These are phyloP conservation scores for Podospora australis DNA, from an alignment of 495 filamentous ascomycete species.

Conservation along the genomic window DNA sequence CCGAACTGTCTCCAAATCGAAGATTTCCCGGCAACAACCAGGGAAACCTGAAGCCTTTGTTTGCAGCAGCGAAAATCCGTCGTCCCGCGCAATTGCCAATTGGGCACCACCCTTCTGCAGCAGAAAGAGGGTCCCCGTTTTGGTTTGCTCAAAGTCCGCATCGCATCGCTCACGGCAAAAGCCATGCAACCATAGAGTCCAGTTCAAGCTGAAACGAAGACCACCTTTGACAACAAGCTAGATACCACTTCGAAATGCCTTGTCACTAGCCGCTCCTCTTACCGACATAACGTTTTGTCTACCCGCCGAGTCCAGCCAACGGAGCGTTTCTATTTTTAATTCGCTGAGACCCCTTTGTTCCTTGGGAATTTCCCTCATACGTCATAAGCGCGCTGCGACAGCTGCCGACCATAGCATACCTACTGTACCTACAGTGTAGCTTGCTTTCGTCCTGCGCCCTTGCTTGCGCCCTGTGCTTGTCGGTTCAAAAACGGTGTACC, in stretches of 20 bases:
- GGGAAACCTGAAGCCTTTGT: constrained; percentile 6
- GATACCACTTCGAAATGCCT: constrained; percentile 4
- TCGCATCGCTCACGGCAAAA: neutral
- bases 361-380: constrained; percentile 19
- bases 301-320: neutral
- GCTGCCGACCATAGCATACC: no score
- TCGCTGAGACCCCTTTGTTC: neutral
- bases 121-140: neutral
- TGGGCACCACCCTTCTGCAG: constrained; percentile 11
- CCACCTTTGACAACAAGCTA: neutral
- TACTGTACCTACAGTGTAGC: no score
- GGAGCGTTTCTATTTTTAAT: constrained; percentile 2
- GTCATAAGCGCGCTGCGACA: constrained; percentile 13
- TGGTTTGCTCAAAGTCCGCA: constrained; percentile 1
- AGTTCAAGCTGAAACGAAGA: neutral
- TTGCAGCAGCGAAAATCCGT: neutral
- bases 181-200: constrained; percentile 4
- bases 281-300: neutral
- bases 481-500: neutral
- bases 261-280: constrained; percentile 2
- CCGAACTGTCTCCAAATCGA: constrained; percentile 10
- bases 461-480: neutral
- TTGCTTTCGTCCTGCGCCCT: neutral
- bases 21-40: constrained; percentile 13
- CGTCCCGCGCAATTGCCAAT: constrained; percentile 10